Evolutionary conservation across 2,329 filamentous ascomycete species (phyloP).

Genomic region (Chaetomiaceae sp.): DNA sequence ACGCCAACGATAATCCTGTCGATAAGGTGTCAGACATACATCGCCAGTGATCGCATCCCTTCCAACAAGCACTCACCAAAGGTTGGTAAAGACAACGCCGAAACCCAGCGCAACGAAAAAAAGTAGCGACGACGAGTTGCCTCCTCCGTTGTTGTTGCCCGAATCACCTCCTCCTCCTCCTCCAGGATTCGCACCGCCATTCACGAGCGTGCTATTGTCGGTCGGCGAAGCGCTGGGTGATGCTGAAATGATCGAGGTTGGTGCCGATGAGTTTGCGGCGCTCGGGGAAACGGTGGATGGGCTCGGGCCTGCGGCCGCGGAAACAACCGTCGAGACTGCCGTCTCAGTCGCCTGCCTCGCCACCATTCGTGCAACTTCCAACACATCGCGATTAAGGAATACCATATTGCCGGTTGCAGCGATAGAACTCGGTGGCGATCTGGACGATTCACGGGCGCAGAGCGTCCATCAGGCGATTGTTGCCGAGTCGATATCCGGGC

Average conservation of each 20-base stretch:
- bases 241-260: conserved; percentile 4
- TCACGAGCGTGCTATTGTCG: conserved; percentile 13
- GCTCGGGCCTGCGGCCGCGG: not conserved
- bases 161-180: conserved; percentile 11
- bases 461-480: conserved; percentile 25
- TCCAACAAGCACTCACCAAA: conserved; percentile 67
- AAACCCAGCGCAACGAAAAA: conserved; percentile 97
- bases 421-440: conserved; percentile 18
- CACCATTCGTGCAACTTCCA: conserved; percentile 28
- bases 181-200: conserved; percentile 13
- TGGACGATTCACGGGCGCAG: conserved; percentile 18
- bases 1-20: conserved; percentile 97
- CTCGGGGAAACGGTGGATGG: not conserved
- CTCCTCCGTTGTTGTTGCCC: conserved; percentile 19
- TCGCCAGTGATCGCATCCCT: not conserved
- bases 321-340: not conserved
- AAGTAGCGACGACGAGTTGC: conserved; percentile 63
- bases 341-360: conserved; percentile 26
- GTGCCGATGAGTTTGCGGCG: not conserved
- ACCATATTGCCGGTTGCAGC: conserved; percentile 25
- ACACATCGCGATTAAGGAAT: conserved; percentile 26
- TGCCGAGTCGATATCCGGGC: conserved; percentile 12
- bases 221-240: conserved; percentile 10
- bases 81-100: conserved; percentile 95
- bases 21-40: conserved; percentile 1